Base-by-base conservation (phyloP, 495 filamentous ascomycete species). In the Penicillium ochrochloron region DNA sequence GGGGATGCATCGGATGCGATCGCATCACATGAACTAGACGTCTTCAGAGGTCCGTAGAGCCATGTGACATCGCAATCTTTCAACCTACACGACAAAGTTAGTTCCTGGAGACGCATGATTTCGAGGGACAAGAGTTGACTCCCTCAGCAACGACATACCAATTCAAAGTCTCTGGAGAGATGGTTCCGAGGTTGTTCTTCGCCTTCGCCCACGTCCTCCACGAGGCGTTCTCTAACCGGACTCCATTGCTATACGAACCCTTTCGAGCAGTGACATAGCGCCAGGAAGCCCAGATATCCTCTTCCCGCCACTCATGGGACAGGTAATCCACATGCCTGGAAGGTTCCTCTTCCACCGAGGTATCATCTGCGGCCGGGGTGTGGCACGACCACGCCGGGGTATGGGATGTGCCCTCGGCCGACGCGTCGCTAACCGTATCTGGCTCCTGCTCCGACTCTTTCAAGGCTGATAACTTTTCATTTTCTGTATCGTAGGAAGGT, bases 201-300 rank as follows among this genome's bases (percentile, higher is more conserved):
- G 88, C 79, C 74, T 98, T 97, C 71, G 92, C 87, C 95, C 95
- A 99, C n/a, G 93, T 95, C 70, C 95, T 84, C 95, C 95, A 99
- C 5, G 94, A 97, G 5, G 95, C 95, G 79, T 99, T 99, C 75
- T 99, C 95, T 56, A 99, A 75, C 57, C 95, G 83, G 11, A 89
- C 86, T 29, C 90, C 83, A 71, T 99, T 93, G 65, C 82, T 90
- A 68, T 96, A 96, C 48, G 90, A 83, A 31, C 86, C 87, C 71
- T 88, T 84, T 64, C 90, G 90, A 14, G 88, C 84, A 42, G 93
- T 88, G 67, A 99, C 92, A 76, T 94, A 92, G 62, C 92, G 88
- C 95, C 95, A 99, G 3, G 94, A 97, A 15, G 92, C 85, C 95
- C 95, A 99, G 12, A 99, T 96, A 76, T 99, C 95, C 76, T 97